Base-by-base conservation (phyloP, 2,329 filamentous ascomycete species). In the Aspergillus felis region DNA sequence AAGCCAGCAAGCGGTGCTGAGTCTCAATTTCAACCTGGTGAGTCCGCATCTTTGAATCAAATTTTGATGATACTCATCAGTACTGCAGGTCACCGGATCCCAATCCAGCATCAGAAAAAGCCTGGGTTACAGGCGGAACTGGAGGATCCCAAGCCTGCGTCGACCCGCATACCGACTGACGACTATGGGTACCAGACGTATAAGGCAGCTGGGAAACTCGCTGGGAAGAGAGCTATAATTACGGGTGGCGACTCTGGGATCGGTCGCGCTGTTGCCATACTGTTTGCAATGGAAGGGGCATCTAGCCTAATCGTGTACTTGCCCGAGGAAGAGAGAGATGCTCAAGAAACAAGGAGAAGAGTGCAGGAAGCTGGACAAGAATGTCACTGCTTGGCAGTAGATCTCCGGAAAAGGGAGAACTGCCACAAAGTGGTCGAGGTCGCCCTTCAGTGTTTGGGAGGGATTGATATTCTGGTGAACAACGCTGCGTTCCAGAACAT, bases 161-260 rank as follows among this genome's bases (percentile, higher is more conserved):
- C 83, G 56, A 84, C 88, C 55, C 78, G 87, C 57, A 74, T 92
- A 2, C 90, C 90, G 0, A 87, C 84, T 4, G 81, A 83, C 20
- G 84, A 88, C 57, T 87, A 87, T 41, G 84, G 85, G 12, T 86
- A 84, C 64, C 84, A 89, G 66, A 82, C 82, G 50, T 93, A 94
- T 77, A 86, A 87, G 69, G 84, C 88, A 3, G 88, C 90, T 1
- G 86, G 85, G 51, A 95, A 94, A 76, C 83, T 94, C 6, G 75
- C 84, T 66, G 89, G 86, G 60, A 90, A 88, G 74, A 89, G 85
- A 58, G 89, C 90, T 7, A 74, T 94, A 57, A 93, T 94, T 66
- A 93, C 90, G 0, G 90, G 90, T 17, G 90, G 90, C 3, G 90
- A 93, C 73, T 87, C 84, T 6, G 90, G 90, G 1, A 93, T 94